A percentile compares a stretch with the other conserved stretches of the same genome.
Evolutionary conservation across 345 rosid genomes (phyloP).

Genomic region (Brassica juncea): DNA sequence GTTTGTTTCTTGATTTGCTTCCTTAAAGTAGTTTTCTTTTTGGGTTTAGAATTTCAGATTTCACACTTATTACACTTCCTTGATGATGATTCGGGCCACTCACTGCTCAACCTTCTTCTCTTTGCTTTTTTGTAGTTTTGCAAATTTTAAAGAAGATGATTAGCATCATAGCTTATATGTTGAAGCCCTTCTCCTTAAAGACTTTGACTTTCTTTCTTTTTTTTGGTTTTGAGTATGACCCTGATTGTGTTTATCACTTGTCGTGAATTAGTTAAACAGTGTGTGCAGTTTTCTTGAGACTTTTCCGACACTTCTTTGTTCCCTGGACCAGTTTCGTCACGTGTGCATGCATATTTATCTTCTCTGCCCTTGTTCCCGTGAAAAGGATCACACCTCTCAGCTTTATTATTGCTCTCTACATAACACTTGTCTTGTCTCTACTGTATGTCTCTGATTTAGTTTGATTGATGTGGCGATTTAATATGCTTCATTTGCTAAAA

Average conservation of each 20-base stretch:
- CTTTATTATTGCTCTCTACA: neutral
- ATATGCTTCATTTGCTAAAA: slow-evolving; percentile 7
- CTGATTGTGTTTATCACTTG: neutral
- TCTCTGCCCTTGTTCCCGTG: slow-evolving; percentile 8
- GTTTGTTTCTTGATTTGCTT: slow-evolving; percentile 16
- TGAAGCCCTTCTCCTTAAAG: neutral
- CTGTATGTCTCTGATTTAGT: neutral
- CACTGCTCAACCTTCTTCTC: neutral
- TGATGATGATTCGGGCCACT: slow-evolving; percentile 2
- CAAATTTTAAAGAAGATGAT: neutral
- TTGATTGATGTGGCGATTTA: neutral
- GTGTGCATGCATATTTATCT: neutral
- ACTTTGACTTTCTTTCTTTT: neutral
- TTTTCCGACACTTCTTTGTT: slow-evolving; percentile 3
- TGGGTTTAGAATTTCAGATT: neutral
- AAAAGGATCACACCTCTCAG: neutral
- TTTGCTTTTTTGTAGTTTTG: neutral
- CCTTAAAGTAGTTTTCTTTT: neutral
- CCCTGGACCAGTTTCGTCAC: neutral
- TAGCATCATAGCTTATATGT: neutral
- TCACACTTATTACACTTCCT: neutral
- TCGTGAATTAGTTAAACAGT: neutral
- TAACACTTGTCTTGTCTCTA: neutral
- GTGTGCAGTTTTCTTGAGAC: neutral
- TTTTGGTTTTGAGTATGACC: neutral